Percentiles rank a stretch among this genome's conserved stretches.
Conservation (phyloP, 306 rosid species). For the Argentina anserina region DNA sequence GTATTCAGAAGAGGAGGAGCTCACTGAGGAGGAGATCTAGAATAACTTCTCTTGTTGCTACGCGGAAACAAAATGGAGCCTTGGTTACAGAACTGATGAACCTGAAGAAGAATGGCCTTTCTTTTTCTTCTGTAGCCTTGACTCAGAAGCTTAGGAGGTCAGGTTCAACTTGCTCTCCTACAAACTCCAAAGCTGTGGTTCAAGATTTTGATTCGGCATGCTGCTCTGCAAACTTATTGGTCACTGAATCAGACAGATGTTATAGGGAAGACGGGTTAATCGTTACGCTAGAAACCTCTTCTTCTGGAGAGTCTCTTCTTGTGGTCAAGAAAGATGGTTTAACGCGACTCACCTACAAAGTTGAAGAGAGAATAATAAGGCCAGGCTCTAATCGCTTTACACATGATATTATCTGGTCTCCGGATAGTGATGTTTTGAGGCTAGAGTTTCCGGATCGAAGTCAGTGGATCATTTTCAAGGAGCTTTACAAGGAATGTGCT, state of each 20-base stretch:
- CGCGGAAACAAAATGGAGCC: slow-evolving; percentile 35
- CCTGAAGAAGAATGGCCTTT: slow-evolving; percentile 34
- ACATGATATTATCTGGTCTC: slow-evolving; percentile 37
- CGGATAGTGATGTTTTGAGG: slow-evolving; percentile 47
- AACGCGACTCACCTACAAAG: slow-evolving; percentile 44
- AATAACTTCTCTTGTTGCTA: slow-evolving; percentile 31
- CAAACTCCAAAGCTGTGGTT: slow-evolving; percentile 27
- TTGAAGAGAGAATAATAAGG: slow-evolving; percentile 56
- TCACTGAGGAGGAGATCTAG: slow-evolving; percentile 49
- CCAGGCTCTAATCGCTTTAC: slow-evolving; percentile 55
- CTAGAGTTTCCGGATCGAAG: slow-evolving; percentile 55
- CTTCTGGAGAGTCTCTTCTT: slow-evolving; percentile 54
- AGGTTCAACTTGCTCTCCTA: slow-evolving; percentile 11
- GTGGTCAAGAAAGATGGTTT: slow-evolving; percentile 63
- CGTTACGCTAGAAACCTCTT: slow-evolving; percentile 43
- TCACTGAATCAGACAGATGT: slow-evolving; percentile 55
- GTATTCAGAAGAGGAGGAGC: slow-evolving; percentile 53
- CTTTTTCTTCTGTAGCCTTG: slow-evolving; percentile 30
- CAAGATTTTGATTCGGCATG: slow-evolving; percentile 31
- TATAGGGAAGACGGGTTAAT: slow-evolving; percentile 47
- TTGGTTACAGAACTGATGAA: slow-evolving; percentile 35
- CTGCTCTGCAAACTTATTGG: slow-evolving; percentile 55
- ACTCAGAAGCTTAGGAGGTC: slow-evolving; percentile 39
- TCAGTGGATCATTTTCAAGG: slow-evolving; percentile 64
- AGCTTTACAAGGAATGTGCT: slow-evolving; percentile 68